Evolutionary conservation across 2,329 filamentous ascomycete genomes (phyloP).

Genomic region (Exophiala dermatitidis): DNA sequence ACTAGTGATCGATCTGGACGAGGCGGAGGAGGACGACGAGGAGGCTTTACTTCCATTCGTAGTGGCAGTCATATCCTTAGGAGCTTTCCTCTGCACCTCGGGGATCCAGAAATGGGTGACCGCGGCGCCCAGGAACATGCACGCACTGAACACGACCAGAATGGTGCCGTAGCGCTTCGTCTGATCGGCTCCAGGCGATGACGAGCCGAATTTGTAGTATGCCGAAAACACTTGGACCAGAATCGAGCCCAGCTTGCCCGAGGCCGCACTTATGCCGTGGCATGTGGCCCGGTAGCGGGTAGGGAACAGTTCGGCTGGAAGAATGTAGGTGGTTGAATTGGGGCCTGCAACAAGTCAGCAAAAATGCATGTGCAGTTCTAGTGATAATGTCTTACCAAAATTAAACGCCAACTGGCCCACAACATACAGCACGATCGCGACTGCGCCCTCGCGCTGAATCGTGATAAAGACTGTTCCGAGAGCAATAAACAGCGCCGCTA

Average conservation of each 20-base stretch:
- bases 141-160: conserved; percentile 37
- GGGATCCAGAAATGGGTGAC: conserved; percentile 39
- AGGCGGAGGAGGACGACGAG: too few relatives aligned
- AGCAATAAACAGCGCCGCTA: conserved; percentile 39
- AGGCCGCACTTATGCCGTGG: conserved; percentile 55
- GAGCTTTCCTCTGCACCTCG: conserved; percentile 31
- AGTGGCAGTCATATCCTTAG: too few relatives aligned
- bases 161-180: conserved; percentile 37
- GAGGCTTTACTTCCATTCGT: too few relatives aligned
- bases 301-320: conserved; percentile 59
- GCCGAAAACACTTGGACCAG: conserved; percentile 37
- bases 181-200: conserved; percentile 29
- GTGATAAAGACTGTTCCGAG: conserved; percentile 39
- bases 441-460: conserved; percentile 32
- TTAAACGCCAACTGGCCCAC: conserved; percentile 44
- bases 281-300: conserved; percentile 57
- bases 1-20: too few relatives aligned
- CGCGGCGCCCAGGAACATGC: conserved; percentile 37
- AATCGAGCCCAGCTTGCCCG: conserved; percentile 53
- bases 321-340: conserved; percentile 57
- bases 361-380: too few relatives aligned
- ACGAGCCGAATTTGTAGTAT: conserved; percentile 36
- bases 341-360: conserved; percentile 35
- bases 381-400: conserved; percentile 30
- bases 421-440: conserved; percentile 38